Conservation (phyloP, 1,284 basidiomycete genomes). For the Schizophyllum commune region DNA sequence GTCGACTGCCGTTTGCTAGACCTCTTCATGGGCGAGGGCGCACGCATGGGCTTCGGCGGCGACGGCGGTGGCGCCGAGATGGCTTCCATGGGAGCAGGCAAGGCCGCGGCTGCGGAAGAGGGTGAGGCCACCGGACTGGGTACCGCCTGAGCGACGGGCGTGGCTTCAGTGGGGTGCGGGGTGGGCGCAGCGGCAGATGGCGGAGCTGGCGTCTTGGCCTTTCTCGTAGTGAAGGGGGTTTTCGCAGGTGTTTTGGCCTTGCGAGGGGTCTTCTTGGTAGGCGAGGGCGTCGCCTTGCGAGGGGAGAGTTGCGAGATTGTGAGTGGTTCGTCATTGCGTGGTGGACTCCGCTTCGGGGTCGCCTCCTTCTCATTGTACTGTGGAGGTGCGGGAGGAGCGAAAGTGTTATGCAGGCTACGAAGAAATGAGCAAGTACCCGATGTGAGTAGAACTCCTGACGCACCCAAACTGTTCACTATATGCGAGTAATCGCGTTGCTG, state of each 20-base stretch:
- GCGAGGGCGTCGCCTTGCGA: constrained; percentile 20
- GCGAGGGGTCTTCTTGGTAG: background rate
- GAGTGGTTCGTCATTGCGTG: constrained; percentile 19
- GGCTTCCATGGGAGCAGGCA: background rate
- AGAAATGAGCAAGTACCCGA: too few species aligned
- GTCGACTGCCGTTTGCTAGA: background rate
- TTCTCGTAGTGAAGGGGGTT: constrained; percentile 2
- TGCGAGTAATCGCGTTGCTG: background rate
- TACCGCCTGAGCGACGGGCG: too few species aligned
- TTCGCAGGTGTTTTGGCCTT: constrained; percentile 2
- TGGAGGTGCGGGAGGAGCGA: background rate
- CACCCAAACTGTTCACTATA: background rate
- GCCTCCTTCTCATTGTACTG: background rate
- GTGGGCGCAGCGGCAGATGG: constrained; percentile 1
- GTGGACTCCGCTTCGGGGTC: background rate
- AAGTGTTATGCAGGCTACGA: too few species aligned
- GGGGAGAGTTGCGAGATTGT: constrained; percentile 47
- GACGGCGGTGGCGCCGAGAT: too few species aligned
- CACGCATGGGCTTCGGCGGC: background rate
- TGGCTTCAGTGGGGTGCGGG: too few species aligned
- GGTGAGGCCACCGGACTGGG: too few species aligned
- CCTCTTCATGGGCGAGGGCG: background rate
- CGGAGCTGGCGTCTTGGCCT: background rate
- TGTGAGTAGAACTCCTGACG: too few species aligned
- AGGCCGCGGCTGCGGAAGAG: background rate